phyloP scores from a whole-genome alignment of 129 eudicot genomes.

The Centaurea solstitialis region DNA sequence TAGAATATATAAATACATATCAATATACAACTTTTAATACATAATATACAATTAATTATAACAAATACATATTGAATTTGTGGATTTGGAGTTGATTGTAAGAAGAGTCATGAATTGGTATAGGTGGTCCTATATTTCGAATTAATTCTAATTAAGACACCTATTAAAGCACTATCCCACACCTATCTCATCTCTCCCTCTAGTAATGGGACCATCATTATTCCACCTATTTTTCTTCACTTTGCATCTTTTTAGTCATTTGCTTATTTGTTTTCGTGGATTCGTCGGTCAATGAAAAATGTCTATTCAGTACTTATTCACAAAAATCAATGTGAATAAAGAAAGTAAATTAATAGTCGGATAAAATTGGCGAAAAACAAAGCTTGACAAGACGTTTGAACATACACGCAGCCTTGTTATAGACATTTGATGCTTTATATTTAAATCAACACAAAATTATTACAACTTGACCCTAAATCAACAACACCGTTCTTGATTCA shows the following conservation, averaged over 20 bases:
- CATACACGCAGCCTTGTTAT: background rate
- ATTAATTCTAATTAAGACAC: conserved; percentile 79
- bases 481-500: background rate
- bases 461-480: background rate
- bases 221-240: conserved; percentile 33
- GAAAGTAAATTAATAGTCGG: background rate
- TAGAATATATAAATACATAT: too few species aligned
- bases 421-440: conserved; percentile 1
- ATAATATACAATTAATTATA: background rate
- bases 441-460: background rate
- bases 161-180: conserved; percentile 57
- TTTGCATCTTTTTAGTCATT: conserved; percentile 34
- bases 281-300: conserved; percentile 16
- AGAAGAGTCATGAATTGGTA: conserved; percentile 20
- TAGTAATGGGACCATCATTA: conserved; percentile 50
- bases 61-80: conserved; percentile 1
- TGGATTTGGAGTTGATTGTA: conserved; percentile 18
- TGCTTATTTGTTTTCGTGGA: background rate
- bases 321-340: background rate
- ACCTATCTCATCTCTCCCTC: conserved; percentile 36
- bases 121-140: conserved; percentile 85
- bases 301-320: background rate
- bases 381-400: background rate
- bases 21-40: background rate
- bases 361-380: background rate